Conservation (phyloP, 805 yeast species). For the Henningerozyma blattae region DNA sequence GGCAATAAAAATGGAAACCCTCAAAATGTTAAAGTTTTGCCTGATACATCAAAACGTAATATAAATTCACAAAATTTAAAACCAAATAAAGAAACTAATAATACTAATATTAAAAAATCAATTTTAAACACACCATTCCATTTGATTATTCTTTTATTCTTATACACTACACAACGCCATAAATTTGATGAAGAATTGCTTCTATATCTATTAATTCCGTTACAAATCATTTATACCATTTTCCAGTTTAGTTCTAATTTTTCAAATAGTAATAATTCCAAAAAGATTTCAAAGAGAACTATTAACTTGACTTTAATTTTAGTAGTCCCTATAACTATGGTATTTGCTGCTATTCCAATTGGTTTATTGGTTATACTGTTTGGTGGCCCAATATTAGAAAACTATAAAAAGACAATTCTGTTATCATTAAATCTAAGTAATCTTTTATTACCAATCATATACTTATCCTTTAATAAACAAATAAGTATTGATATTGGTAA, state of each 20-base stretch:
- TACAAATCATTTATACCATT: not conserved
- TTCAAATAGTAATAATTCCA: not conserved
- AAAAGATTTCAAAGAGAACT: not conserved
- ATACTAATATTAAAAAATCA: no score
- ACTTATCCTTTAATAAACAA: slow-evolving; percentile 42
- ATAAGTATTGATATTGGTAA: slow-evolving; percentile 33
- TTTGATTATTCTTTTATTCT: not conserved
- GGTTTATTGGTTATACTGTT: slow-evolving; percentile 39
- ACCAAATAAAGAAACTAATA: no score
- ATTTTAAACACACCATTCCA: not conserved
- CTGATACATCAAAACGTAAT: no score
- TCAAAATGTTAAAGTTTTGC: no score
- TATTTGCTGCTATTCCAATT: slow-evolving; percentile 16
- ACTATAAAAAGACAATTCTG: slow-evolving; percentile 41
- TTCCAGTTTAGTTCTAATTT: not conserved
- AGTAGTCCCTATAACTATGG: not conserved
- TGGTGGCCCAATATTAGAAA: slow-evolving; percentile 68
- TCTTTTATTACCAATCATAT: slow-evolving; percentile 51
- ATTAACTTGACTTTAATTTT: not conserved
- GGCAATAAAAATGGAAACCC: no score
- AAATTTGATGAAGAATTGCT: not conserved
- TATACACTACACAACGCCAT: not conserved
- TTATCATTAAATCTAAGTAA: slow-evolving; percentile 51
- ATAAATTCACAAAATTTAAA: no score
- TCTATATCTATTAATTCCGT: not conserved